Conservation (phyloP, 1,284 basidiomycete genomes). For the Termitomyces sp. region DNA sequence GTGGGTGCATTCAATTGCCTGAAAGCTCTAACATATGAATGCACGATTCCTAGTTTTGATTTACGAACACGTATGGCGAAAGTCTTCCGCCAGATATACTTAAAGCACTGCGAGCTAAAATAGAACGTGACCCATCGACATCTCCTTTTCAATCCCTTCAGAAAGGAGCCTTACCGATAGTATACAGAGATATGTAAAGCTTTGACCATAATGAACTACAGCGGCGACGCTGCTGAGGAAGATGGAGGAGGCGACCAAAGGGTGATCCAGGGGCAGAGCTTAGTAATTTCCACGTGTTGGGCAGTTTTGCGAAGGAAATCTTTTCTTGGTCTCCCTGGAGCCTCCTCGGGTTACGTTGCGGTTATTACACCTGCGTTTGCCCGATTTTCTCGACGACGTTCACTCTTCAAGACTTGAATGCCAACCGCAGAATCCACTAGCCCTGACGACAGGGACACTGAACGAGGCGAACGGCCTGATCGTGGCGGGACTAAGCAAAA, state of each 20-base stretch:
- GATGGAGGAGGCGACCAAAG: background rate
- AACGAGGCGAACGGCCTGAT: slow-evolving; percentile 24
- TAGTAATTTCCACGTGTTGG: slow-evolving; percentile 28
- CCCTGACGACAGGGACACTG: slow-evolving; percentile 28
- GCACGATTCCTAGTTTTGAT: background rate
- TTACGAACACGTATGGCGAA: background rate
- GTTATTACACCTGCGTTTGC: slow-evolving; percentile 7
- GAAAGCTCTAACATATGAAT: background rate
- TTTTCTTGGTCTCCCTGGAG: slow-evolving; percentile 25
- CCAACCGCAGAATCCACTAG: slow-evolving; percentile 24
- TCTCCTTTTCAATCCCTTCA: background rate
- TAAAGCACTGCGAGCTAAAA: background rate
- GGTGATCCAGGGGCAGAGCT: slow-evolving; percentile 8
- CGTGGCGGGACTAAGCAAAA: slow-evolving; percentile 27
- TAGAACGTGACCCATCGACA: background rate
- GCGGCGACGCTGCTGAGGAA: background rate
- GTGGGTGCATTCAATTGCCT: background rate
- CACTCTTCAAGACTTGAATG: slow-evolving; percentile 20
- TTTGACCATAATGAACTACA: background rate
- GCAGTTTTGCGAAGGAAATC: slow-evolving; percentile 28
- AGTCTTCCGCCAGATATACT: background rate
- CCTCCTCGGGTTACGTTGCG: slow-evolving; percentile 11
- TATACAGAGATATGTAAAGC: background rate
- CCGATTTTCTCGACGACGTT: slow-evolving; percentile 5
- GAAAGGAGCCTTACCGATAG: background rate